Evolutionary conservation across 768 basidiomycete genomes (phyloP), one percentile per base, ranked within the genome.

Genomic region (Tricholoma sp.): DNA sequence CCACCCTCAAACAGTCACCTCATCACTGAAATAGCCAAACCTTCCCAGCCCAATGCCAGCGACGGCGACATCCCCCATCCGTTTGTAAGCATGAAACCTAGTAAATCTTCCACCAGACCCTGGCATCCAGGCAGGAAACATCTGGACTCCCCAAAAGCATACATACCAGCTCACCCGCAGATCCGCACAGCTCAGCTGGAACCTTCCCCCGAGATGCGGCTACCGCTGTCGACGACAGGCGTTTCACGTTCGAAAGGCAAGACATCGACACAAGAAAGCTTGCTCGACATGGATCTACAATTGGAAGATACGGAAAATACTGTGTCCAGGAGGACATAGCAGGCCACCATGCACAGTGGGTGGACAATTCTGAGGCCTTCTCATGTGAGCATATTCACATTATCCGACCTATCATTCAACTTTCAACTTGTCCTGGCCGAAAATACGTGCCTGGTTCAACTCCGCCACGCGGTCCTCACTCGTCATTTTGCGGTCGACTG

Each of bases 131-230:
- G n/a, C 57, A 72, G 54, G 66, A 71, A 54, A 64, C 65, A 45
- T 66, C 72, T 59, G 70, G 74, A 57, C 63, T 75, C 55, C 9
- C 71, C 75, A 9, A 70, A 69, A 29, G 63, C 66, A 18, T 64
- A 66, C 54, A 64, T 64, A 52, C 62, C 66, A 3, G 57, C 74
- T 41, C 69, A 72, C 45, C 63, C 71, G 1, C 67, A 66, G 49
- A 68, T 79, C 34, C 74, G 80, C 36, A 83, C 80, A 10, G 70
- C 73, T 15, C 82, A 83, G 61, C 57, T 80, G 63, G 80, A 82
- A 65, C 81, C 82, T 11, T 82, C 80, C 0, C 78, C 80, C 18
- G 69, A 57, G 11, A 83, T 83, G 82, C 70, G 77, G 58, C 63
- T 83, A 32, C 81, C 82, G 3, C 53, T 54, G 18, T 52, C 57